Conservation (phyloP, 192 early-diverging fungal species). For the Geranomyces variabilis region DNA sequence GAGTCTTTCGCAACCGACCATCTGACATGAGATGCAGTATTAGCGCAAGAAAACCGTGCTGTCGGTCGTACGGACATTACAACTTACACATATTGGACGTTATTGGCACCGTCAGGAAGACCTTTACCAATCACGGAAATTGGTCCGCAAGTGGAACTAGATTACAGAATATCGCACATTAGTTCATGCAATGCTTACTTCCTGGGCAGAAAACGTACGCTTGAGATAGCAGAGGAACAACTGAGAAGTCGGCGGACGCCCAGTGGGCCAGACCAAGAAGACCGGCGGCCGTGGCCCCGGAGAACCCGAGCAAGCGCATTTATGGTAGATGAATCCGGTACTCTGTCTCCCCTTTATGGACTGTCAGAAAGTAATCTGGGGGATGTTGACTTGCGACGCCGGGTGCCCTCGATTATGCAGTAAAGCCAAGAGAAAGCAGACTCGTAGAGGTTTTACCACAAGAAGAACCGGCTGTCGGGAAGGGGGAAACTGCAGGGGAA, state of each 20-base stretch:
- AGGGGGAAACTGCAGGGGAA: too few relatives aligned
- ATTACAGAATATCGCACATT: not conserved
- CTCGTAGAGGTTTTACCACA: too few relatives aligned
- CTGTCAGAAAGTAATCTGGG: too few relatives aligned
- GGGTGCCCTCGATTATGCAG: too few relatives aligned
- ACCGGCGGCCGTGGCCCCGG: not conserved
- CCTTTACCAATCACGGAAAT: not conserved
- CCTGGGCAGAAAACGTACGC: not conserved
- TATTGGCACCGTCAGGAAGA: conserved; percentile 4
- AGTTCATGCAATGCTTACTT: not conserved
- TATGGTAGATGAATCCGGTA: too few relatives aligned
- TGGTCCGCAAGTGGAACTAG: conserved; percentile 4
- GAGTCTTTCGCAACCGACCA: not conserved
- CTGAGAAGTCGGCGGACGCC: not conserved
- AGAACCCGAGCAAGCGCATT: not conserved
- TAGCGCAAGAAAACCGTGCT: not conserved
- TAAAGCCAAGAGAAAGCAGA: too few relatives aligned
- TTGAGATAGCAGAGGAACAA: too few relatives aligned
- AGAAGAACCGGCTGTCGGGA: too few relatives aligned
- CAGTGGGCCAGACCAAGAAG: not conserved
- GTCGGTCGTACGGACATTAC: not conserved
- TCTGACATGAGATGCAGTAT: not conserved
- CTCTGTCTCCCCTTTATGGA: too few relatives aligned
- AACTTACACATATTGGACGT: not conserved
- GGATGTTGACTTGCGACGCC: too few relatives aligned